These are phyloP conservation scores for Heliosperma pusillum DNA, from an alignment of 148 eudicot genomes.

Conservation along the genomic window DNA sequence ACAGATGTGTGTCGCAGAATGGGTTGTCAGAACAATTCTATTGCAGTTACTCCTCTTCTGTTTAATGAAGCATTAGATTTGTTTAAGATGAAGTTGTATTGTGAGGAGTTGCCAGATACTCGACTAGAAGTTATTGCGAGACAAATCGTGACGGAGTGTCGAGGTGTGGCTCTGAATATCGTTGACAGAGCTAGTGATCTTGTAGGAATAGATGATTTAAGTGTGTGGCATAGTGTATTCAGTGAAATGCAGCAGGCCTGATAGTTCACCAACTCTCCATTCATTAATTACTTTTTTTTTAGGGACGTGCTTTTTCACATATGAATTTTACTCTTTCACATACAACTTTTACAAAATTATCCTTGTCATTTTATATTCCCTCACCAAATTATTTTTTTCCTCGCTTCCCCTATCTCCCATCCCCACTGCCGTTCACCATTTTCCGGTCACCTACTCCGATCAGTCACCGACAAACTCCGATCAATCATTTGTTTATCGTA, in stretches of 20 bases:
- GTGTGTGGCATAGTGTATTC: slow-evolving; percentile 9
- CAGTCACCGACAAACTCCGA: too few relatives aligned
- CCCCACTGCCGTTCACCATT: too few relatives aligned
- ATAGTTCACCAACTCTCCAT: too few relatives aligned
- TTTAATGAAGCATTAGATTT: slow-evolving; percentile 3
- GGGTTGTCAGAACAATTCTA: slow-evolving; percentile 16
- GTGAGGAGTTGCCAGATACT: neutral
- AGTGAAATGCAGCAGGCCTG: neutral
- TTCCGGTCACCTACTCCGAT: too few relatives aligned
- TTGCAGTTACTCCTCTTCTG: slow-evolving; percentile 2
- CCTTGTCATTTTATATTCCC: too few relatives aligned
- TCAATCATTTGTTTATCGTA: too few relatives aligned
- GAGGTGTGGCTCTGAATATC: slow-evolving; percentile 21
- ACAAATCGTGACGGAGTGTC: slow-evolving; percentile 18
- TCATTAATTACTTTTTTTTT: too few relatives aligned
- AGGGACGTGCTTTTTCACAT: too few relatives aligned
- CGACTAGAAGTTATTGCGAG: neutral
- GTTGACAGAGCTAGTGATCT: slow-evolving; percentile 12
- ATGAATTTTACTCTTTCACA: too few relatives aligned
- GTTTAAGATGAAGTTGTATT: slow-evolving; percentile 13
- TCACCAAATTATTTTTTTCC: too few relatives aligned
- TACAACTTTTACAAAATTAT: too few relatives aligned
- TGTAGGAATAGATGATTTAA: slow-evolving; percentile 9
- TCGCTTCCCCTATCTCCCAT: too few relatives aligned
- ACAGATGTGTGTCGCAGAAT: slow-evolving; percentile 20